Base-by-base conservation (phyloP, 176 grass and related monocot species). In the Avena sativa region DNA sequence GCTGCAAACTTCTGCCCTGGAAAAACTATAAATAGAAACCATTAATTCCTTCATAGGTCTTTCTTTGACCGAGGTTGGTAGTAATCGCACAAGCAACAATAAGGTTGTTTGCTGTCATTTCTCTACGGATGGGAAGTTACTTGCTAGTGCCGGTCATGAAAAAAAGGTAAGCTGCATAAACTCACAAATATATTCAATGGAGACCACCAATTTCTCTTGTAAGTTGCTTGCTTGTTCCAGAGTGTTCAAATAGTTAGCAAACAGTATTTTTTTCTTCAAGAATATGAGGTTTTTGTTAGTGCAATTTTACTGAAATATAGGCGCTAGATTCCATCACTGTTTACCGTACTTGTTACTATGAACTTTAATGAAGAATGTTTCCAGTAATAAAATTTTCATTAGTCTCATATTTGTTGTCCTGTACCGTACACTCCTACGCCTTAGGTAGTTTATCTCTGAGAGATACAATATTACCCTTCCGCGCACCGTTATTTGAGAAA, bases 81-180 rank as follows among this genome's bases (percentile, higher is more conserved):
- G 66, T 81, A 89, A 89, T 43, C 86, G 82, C 88, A 65, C 89
- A 72, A 93, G 94, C 79, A 91, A 83, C 89, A 91, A 75, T 85
- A 95, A 95, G 86, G 87, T 95, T 81, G 87, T 95, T 65, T 93
- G 86, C 74, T 95, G 94, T 52, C 86, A 95, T 82, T 95, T 95
- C 87, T 95, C 94, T 74, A 83, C 94, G 48, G 94, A 95, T 47
- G 94, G 91, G 71, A 95, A 93, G 78, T 86, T 93, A 66, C 87
- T 95, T 57, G 93, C 93, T 78, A 93, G 91, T 61, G 93, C 93
- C 44, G 94, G 94, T 55, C 94, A 95, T 88, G 94, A 95, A 68
- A 95, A 93, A 83, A 95, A 93, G 91, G 94, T 95, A 83, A 80
- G 57, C 72, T 79, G 30, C 69, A 16, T 59, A 38, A 70, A 61